Conservation (phyloP, 2,329 filamentous ascomycete species). For the Penicillium sp. region DNA sequence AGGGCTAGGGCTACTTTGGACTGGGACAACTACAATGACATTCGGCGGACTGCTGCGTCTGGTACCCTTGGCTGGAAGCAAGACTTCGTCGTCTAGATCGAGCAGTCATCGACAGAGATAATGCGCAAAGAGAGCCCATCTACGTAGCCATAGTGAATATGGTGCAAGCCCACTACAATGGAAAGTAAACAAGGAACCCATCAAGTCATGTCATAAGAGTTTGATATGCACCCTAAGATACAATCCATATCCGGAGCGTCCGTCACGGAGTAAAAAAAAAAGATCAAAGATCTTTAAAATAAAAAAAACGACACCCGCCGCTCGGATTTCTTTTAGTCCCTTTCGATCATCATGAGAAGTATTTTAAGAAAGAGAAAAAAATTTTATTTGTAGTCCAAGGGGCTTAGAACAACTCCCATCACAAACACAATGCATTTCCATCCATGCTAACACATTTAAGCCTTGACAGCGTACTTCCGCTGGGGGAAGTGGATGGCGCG, state of each 20-base stretch:
- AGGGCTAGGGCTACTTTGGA: too few species aligned
- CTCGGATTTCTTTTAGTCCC: constrained; percentile 34
- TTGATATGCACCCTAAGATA: constrained; percentile 48
- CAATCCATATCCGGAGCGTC: constrained; percentile 42
- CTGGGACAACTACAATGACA: too few species aligned
- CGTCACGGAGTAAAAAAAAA: constrained; percentile 33
- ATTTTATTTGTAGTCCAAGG: constrained; percentile 31
- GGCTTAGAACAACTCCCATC: constrained; percentile 19
- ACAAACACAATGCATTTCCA: background rate
- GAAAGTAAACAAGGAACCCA: constrained; percentile 11
- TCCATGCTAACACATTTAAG: constrained; percentile 48
- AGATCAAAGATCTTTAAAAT: too few species aligned
- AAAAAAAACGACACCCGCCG: constrained; percentile 36
- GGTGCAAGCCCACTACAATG: background rate
- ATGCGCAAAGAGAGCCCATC: too few species aligned
- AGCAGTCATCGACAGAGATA: too few species aligned
- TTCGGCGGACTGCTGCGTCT: too few species aligned
- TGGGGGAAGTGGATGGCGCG: constrained; percentile 93
- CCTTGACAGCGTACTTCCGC: constrained; percentile 99
- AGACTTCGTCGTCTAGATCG: too few species aligned
- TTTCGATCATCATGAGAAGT: too few species aligned
- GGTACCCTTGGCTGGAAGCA: too few species aligned
- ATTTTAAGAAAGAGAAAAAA: constrained; percentile 14
- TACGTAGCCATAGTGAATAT: too few species aligned
- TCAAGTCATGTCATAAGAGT: constrained; percentile 42